A percentile compares a stretch with the other conserved stretches of the same genome.
Evolutionary conservation across 768 basidiomycete species (phyloP).

Genomic region (Trametes meyenii): DNA sequence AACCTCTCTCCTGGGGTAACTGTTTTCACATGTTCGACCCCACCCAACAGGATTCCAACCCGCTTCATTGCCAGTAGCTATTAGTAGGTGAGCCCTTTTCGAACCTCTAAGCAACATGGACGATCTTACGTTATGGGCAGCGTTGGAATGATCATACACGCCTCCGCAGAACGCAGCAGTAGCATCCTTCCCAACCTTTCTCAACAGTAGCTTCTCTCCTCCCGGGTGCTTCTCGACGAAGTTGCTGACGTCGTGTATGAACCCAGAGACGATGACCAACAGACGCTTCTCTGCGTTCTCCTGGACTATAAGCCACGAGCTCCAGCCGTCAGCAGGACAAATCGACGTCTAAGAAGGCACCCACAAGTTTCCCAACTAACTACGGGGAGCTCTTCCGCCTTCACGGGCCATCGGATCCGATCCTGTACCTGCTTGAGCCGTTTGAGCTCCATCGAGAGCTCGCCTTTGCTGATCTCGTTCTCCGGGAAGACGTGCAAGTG

Average conservation of each 20-base stretch:
- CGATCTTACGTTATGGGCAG: slow-evolving; percentile 67
- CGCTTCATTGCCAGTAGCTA: slow-evolving; percentile 77
- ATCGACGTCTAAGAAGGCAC: slow-evolving; percentile 31
- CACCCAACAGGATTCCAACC: slow-evolving; percentile 68
- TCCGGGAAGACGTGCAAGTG: slow-evolving; percentile 85
- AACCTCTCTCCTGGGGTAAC: slow-evolving; percentile 51
- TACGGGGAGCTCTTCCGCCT: slow-evolving; percentile 63
- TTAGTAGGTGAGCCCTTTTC: slow-evolving; percentile 1
- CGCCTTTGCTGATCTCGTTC: slow-evolving; percentile 85
- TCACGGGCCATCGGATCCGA: slow-evolving; percentile 62
- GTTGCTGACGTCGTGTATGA: slow-evolving; percentile 80
- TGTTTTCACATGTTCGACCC: slow-evolving; percentile 55
- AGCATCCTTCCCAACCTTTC: slow-evolving; percentile 76
- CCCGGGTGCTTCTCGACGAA: slow-evolving; percentile 84
- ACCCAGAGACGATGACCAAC: slow-evolving; percentile 78
- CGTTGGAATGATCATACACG: slow-evolving; percentile 79
- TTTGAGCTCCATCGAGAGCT: slow-evolving; percentile 83
- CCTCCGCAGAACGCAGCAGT: slow-evolving; percentile 88
- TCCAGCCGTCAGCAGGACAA: neutral
- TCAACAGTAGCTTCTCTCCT: slow-evolving; percentile 59
- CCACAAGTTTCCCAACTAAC: slow-evolving; percentile 82
- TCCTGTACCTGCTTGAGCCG: slow-evolving; percentile 67
- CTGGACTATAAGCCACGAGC: slow-evolving; percentile 48
- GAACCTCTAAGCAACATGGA: neutral
- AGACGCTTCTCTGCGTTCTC: slow-evolving; percentile 64